Conservation (phyloP, 2,329 filamentous ascomycete genomes). For the Exophiala dermatitidis region DNA sequence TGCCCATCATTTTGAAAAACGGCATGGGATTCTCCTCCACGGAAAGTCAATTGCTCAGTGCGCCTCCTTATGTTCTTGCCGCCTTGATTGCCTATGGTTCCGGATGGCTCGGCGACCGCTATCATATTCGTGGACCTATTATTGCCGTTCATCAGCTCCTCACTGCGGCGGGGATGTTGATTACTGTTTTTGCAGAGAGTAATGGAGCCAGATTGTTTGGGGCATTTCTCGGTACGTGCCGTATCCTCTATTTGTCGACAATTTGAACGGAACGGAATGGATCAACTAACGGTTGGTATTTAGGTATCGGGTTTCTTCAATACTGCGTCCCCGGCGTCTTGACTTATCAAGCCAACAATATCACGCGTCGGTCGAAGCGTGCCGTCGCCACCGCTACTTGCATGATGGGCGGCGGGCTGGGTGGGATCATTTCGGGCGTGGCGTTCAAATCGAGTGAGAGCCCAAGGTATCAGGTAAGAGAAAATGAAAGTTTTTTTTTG, state of each 20-base stretch:
- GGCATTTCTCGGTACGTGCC: slow-evolving; percentile 1
- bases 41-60: slow-evolving; percentile 30
- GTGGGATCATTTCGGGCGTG: slow-evolving; percentile 25
- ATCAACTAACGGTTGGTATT: background rate
- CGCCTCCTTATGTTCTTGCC: slow-evolving; percentile 33
- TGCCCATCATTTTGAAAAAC: slow-evolving; percentile 33
- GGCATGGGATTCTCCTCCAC: slow-evolving; percentile 34
- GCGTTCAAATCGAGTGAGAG: slow-evolving; percentile 25
- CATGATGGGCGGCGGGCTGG: slow-evolving; percentile 29
- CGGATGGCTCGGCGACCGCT: slow-evolving; percentile 24
- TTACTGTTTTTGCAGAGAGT: slow-evolving; percentile 18
- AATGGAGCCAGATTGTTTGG: slow-evolving; percentile 14
- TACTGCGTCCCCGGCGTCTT: slow-evolving; percentile 30
- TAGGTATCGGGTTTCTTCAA: slow-evolving; percentile 29
- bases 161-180: slow-evolving; percentile 14
- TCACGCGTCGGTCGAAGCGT: slow-evolving; percentile 30
- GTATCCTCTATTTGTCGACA: too few relatives aligned
- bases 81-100: slow-evolving; percentile 30
- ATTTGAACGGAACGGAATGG: too few relatives aligned
- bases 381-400: slow-evolving; percentile 29
- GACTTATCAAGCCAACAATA: slow-evolving; percentile 32
- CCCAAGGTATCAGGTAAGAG: slow-evolving; percentile 21
- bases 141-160: slow-evolving; percentile 15
- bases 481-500: too few relatives aligned
- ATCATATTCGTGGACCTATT: slow-evolving; percentile 18